Evolutionary conservation across 768 basidiomycete species (phyloP), one percentile per base, ranked within the genome.

Genomic region (Pulveroboletus sp.): DNA sequence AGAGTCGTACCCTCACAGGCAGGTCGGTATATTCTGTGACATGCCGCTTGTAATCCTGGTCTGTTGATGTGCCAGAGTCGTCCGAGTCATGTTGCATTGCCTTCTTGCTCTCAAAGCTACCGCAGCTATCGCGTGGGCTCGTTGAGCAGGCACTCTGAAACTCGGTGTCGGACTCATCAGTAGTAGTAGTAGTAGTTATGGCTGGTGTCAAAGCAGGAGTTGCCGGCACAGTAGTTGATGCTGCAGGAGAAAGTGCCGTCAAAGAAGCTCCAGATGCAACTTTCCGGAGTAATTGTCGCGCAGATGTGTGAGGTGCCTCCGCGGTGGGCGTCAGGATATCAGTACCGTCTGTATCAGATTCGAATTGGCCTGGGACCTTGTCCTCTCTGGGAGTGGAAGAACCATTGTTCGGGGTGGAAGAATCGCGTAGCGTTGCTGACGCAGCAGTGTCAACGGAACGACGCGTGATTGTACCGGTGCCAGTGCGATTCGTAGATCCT

Each of bases 91-190:
- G 58, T 39, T 59, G 57, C 24, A 37, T 38, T 18, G 42, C 59
- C 43, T 58, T 62, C 40, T 57, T 67, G 48, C 55, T 57, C 30
- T 69, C 67, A 46, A 67, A 74, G 60, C 78, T 79, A 37, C 75
- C 78, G 55, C 80, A 82, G 61, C 84, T 87, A 39, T 71, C 78
- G 1, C 85, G 79, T 11, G 87, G 86, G 60, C 86, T 88, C 4
- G 79, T 70, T 5, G 87, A 89, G 66, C 86, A 89, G 31, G 89
- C 89, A 55, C 89, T 91, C 69, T 90, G 88, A 66, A 91, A 92
- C 60, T 92, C 89, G 26, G 84, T 85, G 58, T 89, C 87, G 18
- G 86, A 88, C 57, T 88, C 87, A 51, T 89, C 86, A 8, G 84
- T 80, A 30, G 76, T 69, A 26, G n/a, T n/a, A 8, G 84, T 80